Evolutionary conservation across 768 basidiomycete genomes (phyloP).

Genomic region (Lentinula detonsa): DNA sequence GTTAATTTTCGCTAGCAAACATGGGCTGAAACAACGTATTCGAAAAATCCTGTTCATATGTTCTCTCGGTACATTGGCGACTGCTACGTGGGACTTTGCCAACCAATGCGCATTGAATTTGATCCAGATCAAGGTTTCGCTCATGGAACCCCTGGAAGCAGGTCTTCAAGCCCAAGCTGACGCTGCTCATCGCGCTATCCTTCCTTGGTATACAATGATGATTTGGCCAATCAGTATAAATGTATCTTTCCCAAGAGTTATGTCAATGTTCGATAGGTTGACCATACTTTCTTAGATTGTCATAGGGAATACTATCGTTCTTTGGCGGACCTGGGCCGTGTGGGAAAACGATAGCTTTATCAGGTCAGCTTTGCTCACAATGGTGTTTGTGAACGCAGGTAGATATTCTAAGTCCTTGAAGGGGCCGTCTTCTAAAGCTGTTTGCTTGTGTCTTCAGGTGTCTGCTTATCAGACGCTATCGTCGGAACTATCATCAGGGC

Average conservation of each 20-base stretch:
- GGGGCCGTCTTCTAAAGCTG: neutral
- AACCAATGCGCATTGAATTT: neutral
- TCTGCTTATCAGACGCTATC: neutral
- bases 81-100: slow-evolving; percentile 1
- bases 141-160: neutral
- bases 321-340: neutral
- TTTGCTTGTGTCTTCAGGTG: neutral
- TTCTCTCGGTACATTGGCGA: neutral
- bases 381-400: neutral
- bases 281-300: neutral
- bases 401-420: too few species aligned
- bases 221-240: neutral
- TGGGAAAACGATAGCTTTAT: neutral
- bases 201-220: slow-evolving; percentile 1
- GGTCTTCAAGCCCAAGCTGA: neutral
- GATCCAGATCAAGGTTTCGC: slow-evolving; percentile 3
- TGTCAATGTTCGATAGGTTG: too few species aligned
- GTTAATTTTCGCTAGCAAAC: neutral
- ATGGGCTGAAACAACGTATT: neutral
- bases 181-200: neutral
- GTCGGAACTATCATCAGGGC: neutral
- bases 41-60: neutral
- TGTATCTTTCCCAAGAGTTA: neutral
- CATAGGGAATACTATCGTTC: neutral
- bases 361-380: neutral